These are phyloP conservation scores for Arabidopsis arenosa DNA, from an alignment of 345 rosid genomes.

Conservation along the genomic window DNA sequence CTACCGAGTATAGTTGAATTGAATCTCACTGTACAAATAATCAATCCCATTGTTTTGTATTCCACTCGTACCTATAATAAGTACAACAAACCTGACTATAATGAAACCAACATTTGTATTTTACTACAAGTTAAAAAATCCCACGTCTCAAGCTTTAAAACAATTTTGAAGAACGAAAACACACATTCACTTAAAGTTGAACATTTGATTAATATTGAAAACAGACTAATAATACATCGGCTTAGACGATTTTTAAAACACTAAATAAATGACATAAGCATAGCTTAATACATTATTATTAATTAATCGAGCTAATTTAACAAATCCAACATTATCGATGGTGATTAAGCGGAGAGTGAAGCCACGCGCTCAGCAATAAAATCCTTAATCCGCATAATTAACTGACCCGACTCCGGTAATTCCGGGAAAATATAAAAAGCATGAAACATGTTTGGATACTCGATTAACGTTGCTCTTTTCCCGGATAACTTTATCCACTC, in stretches of 20 bases:
- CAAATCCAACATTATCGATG: background rate
- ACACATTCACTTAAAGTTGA: background rate
- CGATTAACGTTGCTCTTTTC: slow-evolving; percentile 62
- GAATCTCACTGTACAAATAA: background rate
- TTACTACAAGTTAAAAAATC: background rate
- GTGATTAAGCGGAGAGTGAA: slow-evolving; percentile 35
- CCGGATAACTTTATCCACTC: slow-evolving; percentile 75
- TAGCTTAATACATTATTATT: slow-evolving; percentile 10
- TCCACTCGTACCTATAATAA: background rate
- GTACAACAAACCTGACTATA: background rate
- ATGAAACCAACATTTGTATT: background rate
- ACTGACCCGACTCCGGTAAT: slow-evolving; percentile 53
- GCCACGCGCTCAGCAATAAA: slow-evolving; percentile 52
- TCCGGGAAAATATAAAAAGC: slow-evolving; percentile 84
- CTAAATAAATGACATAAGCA: background rate
- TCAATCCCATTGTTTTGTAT: background rate
- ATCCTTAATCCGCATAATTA: slow-evolving; percentile 58
- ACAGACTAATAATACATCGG: background rate
- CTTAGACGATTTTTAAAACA: background rate
- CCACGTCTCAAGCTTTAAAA: background rate
- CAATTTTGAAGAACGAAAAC: background rate
- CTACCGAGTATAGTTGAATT: background rate
- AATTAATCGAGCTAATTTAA: background rate
- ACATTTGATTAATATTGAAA: background rate
- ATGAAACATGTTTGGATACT: slow-evolving; percentile 76